Evolutionary conservation across 2,329 filamentous ascomycete genomes (phyloP).

Genomic region (Colletotrichum chrysophilum): DNA sequence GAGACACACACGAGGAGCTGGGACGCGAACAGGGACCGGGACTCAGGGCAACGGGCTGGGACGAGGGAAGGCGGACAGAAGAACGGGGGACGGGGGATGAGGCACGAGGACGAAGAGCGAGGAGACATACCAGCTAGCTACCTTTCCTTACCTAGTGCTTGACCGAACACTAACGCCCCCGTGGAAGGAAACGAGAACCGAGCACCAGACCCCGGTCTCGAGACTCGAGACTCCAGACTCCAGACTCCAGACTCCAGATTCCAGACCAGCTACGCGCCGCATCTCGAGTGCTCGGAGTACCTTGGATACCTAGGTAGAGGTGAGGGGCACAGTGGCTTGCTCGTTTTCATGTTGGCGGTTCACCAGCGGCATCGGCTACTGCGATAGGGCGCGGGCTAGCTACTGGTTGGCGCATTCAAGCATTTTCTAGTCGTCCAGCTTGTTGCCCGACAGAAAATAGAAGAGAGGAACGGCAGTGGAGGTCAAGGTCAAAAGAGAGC

Average conservation of each 20-base stretch:
- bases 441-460: background rate
- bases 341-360: background rate
- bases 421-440: background rate
- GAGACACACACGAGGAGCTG: background rate
- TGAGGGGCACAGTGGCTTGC: background rate
- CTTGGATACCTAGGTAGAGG: background rate
- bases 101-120: background rate
- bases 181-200: background rate
- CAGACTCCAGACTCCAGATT: background rate
- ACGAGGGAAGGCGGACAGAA: background rate
- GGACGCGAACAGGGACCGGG: background rate
- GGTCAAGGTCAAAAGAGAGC: background rate
- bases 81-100: background rate
- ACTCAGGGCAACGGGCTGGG: background rate
- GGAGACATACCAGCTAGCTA: background rate
- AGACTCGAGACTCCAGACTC: background rate
- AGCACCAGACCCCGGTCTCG: background rate
- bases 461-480: background rate
- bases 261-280: background rate
- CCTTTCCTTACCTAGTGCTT: background rate
- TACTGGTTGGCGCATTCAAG: background rate
- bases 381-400: background rate
- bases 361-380: background rate
- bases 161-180: background rate
- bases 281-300: background rate